Evolutionary conservation across 2,329 filamentous ascomycete species (phyloP).

Genomic region (Stagonosporopsis tanaceti): DNA sequence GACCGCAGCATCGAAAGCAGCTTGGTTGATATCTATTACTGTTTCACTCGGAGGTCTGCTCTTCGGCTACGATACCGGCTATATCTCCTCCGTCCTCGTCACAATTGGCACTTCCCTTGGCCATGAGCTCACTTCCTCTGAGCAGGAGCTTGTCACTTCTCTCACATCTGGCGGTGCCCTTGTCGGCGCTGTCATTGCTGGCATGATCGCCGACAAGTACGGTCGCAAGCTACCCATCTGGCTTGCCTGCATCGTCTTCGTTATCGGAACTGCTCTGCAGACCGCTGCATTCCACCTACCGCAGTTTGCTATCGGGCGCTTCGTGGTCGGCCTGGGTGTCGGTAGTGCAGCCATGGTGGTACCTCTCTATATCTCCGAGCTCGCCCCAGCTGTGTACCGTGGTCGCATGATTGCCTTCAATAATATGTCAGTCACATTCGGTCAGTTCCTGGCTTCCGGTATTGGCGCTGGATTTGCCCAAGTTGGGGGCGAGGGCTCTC

Average conservation of each 20-base stretch:
- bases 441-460: constrained; percentile 43
- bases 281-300: constrained; percentile 36
- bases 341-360: constrained; percentile 44
- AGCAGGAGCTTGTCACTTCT: constrained; percentile 52
- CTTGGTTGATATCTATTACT: constrained; percentile 41
- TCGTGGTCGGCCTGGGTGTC: constrained; percentile 43
- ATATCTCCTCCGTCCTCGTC: constrained; percentile 51
- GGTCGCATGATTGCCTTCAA: constrained; percentile 44
- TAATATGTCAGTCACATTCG: constrained; percentile 42
- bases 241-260: constrained; percentile 38
- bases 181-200: constrained; percentile 48
- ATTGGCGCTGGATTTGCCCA: constrained; percentile 47
- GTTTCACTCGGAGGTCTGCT: constrained; percentile 41
- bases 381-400: constrained; percentile 44
- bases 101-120: constrained; percentile 47
- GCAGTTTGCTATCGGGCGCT: constrained; percentile 42
- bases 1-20: constrained; percentile 38
- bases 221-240: constrained; percentile 45
- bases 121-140: constrained; percentile 38
- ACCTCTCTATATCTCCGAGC: constrained; percentile 41
- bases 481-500: constrained; percentile 40
- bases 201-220: constrained; percentile 47
- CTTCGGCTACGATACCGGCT: constrained; percentile 50
- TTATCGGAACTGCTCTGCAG: constrained; percentile 41
- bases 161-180: constrained; percentile 50